Evolutionary conservation across 495 filamentous ascomycete genomes (phyloP).

Genomic region (Daldinia loculata): DNA sequence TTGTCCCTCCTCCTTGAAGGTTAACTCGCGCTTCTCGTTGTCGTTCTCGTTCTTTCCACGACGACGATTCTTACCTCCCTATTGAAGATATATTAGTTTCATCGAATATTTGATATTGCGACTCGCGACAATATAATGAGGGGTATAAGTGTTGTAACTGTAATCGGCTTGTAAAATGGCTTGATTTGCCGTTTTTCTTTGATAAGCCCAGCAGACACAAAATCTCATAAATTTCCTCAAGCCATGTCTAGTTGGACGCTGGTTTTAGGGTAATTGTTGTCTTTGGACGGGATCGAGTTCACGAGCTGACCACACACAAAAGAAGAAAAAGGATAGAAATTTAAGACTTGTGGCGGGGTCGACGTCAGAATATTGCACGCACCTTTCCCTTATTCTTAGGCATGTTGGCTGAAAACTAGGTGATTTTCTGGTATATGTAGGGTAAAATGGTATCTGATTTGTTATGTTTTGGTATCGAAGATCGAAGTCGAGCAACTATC

Average conservation of each 20-base stretch:
- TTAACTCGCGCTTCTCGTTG: slow-evolving; percentile 98
- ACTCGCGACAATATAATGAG: slow-evolving; percentile 9
- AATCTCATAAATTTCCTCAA: slow-evolving; percentile 6
- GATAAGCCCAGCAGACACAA: background rate
- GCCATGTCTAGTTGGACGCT: slow-evolving; percentile 4
- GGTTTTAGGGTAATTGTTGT: background rate
- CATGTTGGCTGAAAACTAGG: slow-evolving; percentile 64
- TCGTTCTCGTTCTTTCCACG: slow-evolving; percentile 99
- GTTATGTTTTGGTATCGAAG: background rate
- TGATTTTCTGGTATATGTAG: background rate
- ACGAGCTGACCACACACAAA: slow-evolving; percentile 20
- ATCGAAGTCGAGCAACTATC: slow-evolving; percentile 15
- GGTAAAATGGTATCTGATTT: background rate
- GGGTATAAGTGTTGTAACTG: slow-evolving; percentile 11
- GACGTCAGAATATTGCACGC: slow-evolving; percentile 47
- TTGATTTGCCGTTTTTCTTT: slow-evolving; percentile 1
- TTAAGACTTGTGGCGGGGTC: background rate
- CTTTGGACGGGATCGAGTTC: background rate
- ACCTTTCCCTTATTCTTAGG: slow-evolving; percentile 99
- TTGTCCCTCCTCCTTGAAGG: slow-evolving; percentile 99
- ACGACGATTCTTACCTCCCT: slow-evolving; percentile 98
- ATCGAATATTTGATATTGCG: background rate
- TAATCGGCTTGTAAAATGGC: slow-evolving; percentile 5
- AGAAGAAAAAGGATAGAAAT: background rate
- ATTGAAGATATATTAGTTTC: slow-evolving; percentile 40